phyloP scores from a whole-genome alignment of 2,329 filamentous ascomycete genomes.

The Botrytis pseudocinerea region DNA sequence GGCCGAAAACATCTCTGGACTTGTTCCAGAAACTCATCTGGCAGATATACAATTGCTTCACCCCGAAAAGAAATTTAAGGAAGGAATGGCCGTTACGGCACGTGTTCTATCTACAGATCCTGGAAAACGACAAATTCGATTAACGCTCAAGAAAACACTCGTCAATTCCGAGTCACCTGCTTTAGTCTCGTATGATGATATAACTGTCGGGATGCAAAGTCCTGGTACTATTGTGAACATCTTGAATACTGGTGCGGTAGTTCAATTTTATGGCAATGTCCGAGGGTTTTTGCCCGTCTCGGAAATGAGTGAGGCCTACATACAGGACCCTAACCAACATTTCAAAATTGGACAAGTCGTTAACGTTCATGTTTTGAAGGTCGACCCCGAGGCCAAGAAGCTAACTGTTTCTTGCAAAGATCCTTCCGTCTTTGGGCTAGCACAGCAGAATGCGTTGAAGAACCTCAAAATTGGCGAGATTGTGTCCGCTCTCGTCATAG shows the following conservation, averaged over 20 bases:
- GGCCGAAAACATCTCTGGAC: slow-evolving; percentile 82
- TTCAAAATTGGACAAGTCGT: slow-evolving; percentile 91
- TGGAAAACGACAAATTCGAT: slow-evolving; percentile 73
- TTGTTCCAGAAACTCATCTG: slow-evolving; percentile 85
- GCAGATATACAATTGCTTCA: slow-evolving; percentile 86
- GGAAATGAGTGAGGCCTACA: slow-evolving; percentile 98
- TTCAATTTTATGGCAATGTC: slow-evolving; percentile 87
- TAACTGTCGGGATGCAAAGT: slow-evolving; percentile 72
- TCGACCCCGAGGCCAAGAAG: slow-evolving; percentile 69
- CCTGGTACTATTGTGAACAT: slow-evolving; percentile 87
- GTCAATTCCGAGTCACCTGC: slow-evolving; percentile 84
- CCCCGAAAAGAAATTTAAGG: slow-evolving; percentile 93
- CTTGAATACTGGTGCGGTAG: slow-evolving; percentile 74
- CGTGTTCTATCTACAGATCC: slow-evolving; percentile 80
- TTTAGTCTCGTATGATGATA: slow-evolving; percentile 74
- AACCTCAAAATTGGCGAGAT: slow-evolving; percentile 71
- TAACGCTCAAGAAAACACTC: slow-evolving; percentile 93
- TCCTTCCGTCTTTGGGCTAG: slow-evolving; percentile 70
- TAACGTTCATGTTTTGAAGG: slow-evolving; percentile 80
- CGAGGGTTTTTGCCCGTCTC: slow-evolving; percentile 87
- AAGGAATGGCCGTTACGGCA: slow-evolving; percentile 80
- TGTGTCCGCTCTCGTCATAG: slow-evolving; percentile 76
- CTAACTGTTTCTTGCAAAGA: slow-evolving; percentile 94
- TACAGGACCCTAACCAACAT: slow-evolving; percentile 83
- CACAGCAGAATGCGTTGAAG: slow-evolving; percentile 75